Base-by-base conservation (phyloP, 2,329 filamentous ascomycete species). In the Orbilia oligospora region DNA sequence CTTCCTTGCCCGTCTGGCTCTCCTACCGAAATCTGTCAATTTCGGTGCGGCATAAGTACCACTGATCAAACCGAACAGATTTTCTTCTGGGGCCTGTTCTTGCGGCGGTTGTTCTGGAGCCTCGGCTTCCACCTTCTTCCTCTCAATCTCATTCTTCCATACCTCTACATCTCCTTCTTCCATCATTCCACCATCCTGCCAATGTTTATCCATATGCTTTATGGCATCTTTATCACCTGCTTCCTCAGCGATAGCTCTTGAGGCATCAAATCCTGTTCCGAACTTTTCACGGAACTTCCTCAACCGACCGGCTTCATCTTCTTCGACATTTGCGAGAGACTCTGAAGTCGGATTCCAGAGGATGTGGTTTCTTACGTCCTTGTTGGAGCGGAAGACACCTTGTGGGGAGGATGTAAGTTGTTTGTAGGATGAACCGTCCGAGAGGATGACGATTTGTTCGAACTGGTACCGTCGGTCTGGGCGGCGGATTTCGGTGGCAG, bases 391-490 rank as follows among this genome's bases (percentile, higher is more conserved):
- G 85, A 89, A 88, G 58, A 92, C 84, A 2, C 88, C 87, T 41
- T 85, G 81, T 0, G 93, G 93, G 10, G 90, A 93, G 10, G 92
- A 93, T 24, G 93, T 94, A 83, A 92, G 92, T 83, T 91, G 88
- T 61, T 91, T 90, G 86, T 90, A 98, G 77, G 94, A 92, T 83
- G 90, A 92, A 82, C 96, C 96, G 87, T 99, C 96, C 48, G 92
- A 93, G 80, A 98, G 91, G 68, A 94, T 94, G 81, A 99, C 88
- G 78, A 99, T 89, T 86, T 99, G 96, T n/a, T 95, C 97, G 88
- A 97, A 98, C 81, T 91, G 93, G 88, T 97, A 98, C 49, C 96
- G 95, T 5, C 94, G 90, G 83, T 94, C 92, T n/a, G 94, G 94
- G 16, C 96, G 93, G 80, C 89, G 89, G 83, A 98, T 89, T 80